Conservation (phyloP, 345 rosid species). For the Physaria fendleri region DNA sequence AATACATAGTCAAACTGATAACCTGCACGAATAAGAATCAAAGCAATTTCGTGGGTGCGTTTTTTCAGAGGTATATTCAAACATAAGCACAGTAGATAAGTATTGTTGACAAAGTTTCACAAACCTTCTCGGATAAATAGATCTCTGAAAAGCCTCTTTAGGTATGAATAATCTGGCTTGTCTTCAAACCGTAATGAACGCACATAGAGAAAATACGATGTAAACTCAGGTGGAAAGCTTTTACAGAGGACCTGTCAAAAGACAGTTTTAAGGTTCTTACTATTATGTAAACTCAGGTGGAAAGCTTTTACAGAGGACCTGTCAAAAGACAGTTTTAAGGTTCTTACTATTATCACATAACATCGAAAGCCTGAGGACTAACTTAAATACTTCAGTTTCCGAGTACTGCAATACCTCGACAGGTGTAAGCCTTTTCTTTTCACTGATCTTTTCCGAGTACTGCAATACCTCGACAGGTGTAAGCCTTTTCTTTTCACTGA, state of each 20-base stretch:
- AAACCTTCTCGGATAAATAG: constrained; percentile 87
- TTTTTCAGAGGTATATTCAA: background rate
- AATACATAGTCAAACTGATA: constrained; percentile 92
- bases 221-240: constrained; percentile 78
- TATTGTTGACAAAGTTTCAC: background rate
- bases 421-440: no score
- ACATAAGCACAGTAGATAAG: background rate
- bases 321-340: constrained; percentile 8
- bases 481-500: constrained; percentile 86
- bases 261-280: background rate
- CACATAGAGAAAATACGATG: constrained; percentile 87
- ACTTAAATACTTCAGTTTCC: background rate
- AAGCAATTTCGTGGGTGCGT: background rate
- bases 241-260: constrained; percentile 81
- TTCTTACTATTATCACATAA: no score
- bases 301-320: constrained; percentile 88
- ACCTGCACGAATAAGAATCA: constrained; percentile 40
- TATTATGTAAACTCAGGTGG: constrained; percentile 90
- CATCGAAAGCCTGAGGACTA: no score
- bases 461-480: no score
- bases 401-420: constrained; percentile 81
- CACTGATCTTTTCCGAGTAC: no score
- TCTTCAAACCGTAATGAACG: constrained; percentile 93
- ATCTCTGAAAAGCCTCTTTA: constrained; percentile 92
- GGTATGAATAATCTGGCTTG: constrained; percentile 91